Evolutionary conservation across 1,284 basidiomycete genomes (phyloP), one percentile per base, ranked within the genome.

Genomic region (Boletus putidus): DNA sequence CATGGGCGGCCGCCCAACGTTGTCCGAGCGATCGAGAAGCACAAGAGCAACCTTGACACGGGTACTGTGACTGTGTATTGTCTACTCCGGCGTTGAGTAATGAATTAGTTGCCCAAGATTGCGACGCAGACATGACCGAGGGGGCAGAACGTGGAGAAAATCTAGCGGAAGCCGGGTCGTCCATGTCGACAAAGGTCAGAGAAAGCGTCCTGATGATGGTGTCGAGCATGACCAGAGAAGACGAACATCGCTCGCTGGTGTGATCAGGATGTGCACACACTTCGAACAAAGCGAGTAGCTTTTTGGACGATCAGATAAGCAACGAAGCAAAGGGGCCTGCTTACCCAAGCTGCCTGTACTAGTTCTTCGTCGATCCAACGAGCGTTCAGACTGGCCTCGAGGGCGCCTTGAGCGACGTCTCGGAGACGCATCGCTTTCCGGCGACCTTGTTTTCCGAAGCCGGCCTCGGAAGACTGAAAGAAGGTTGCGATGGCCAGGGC

Each of bases 341-440:
- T 67, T 71, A 90, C 89, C 87, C 86, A 91, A 60, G 87, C 86
- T 36, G 87, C 86, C 70, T 90, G 84, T 20, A 84, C 87, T 12
- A 91, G 77, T 29, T 79, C 82, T 63, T 86, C 84, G 63, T 91
- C 87, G 25, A 91, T 78, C 83, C 86, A 87, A 35, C 83, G 79
- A 43, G 84, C 81, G 67, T 82, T 86, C 59, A 88, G 72, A 65
- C 87, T 89, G 23, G 85, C 85, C 57, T 91, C 86, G 59, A 91
- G 71, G n/a, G 85, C 82, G 49, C 81, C 76, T 68, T 89, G 88
- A 21, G 88, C 89, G 64, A 84, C 78, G 54, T 89, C 83, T 53
- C 84, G 74, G 53, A 91, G 77, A 57, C 77, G 73, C 55, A 88
- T 66, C 4, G 88, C 86, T 49, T 79, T 78, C 44, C 77, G 75